Evolutionary conservation across 371 early-diverging fungal species (phyloP), one percentile per base, ranked within the genome.

Genomic region (Lichtheimia ramosa): DNA sequence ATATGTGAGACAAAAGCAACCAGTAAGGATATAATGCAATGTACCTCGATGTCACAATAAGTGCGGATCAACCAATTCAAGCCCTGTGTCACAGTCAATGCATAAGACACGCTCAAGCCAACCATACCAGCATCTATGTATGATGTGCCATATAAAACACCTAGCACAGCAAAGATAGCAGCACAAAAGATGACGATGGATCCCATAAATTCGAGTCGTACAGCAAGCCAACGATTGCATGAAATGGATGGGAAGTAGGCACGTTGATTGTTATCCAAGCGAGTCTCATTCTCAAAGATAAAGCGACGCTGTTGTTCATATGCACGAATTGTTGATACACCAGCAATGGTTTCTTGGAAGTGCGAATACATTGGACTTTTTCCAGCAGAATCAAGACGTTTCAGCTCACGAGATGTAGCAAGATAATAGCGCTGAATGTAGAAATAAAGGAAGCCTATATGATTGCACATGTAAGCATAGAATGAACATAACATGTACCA

Each of bases 181-280:
- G 88, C 85, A 23, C 79, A 75, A 27, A 91, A 82, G 56, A 90
- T 81, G 46, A 91, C 87, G 51, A 81, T 66, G 7, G 84, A 82
- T 15, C 86, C 85, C 59, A 86, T 48, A 40, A 91, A 79, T 71
- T 97, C 94, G 21, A 97, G 82, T 28, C 97, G 89, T 13, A 96
- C 85, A 28, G 95, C 94, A 15, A 96, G 69, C 93, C 98, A 98
- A 42, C 97, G 92, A 57, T 94, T 94, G 51, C 88, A 82, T 0
- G 86, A 80, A 28, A 94, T 74, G 5, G 84, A 87, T 2, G 94
- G 90, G 71, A 88, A 92, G 61, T 89, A 91, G 0, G 93, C 94
- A 43, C 82, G 82, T 62, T 86, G 87, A 68, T 94, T 95, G 59
- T 75, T 73, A 63, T 96, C 96, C 34, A 95, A 65, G 49, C 86